Evolutionary conservation across 2,329 filamentous ascomycete species (phyloP).

Genomic region (Dactylellina drechsleri): DNA sequence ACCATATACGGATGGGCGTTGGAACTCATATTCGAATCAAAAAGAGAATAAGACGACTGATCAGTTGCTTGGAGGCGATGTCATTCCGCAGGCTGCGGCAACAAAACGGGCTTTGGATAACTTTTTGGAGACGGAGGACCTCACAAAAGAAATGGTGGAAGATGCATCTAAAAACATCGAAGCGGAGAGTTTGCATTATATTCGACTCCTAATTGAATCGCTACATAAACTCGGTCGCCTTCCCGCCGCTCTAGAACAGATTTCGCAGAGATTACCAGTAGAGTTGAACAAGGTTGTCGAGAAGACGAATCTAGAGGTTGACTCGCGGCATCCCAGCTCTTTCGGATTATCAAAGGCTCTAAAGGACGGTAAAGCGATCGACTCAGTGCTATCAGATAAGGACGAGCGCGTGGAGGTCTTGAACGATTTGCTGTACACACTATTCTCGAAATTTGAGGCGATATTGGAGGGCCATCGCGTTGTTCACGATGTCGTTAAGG

Average conservation of each 20-base stretch:
- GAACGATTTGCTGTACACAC: conserved; percentile 86
- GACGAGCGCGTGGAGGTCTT: conserved; percentile 84
- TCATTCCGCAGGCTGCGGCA: conserved; percentile 32
- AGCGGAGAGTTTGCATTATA: conserved; percentile 93
- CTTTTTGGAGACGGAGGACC: conserved; percentile 71
- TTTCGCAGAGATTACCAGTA: conserved; percentile 91
- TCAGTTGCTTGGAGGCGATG: conserved; percentile 35
- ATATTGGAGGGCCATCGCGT: conserved; percentile 95
- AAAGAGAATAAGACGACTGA: conserved; percentile 55
- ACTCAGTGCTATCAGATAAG: conserved; percentile 75
- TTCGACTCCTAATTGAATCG: conserved; percentile 85
- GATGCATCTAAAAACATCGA: conserved; percentile 92
- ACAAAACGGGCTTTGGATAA: conserved; percentile 67
- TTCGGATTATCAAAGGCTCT: conserved; percentile 59
- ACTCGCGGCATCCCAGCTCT: conserved; percentile 88
- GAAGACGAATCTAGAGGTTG: conserved; percentile 92
- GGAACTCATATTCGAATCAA: conserved; percentile 74
- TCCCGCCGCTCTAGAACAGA: conserved; percentile 84
- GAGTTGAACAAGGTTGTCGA: conserved; percentile 94
- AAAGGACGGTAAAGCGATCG: conserved; percentile 66
- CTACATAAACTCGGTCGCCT: conserved; percentile 88
- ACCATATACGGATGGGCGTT: conserved; percentile 94
- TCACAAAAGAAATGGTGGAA: conserved; percentile 75
- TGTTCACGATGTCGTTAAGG: conserved; percentile 88
- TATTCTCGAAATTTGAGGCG: conserved; percentile 96